Base-by-base conservation (phyloP, 2,329 filamentous ascomycete genomes). In the Fonsecaea multimorphosa region DNA sequence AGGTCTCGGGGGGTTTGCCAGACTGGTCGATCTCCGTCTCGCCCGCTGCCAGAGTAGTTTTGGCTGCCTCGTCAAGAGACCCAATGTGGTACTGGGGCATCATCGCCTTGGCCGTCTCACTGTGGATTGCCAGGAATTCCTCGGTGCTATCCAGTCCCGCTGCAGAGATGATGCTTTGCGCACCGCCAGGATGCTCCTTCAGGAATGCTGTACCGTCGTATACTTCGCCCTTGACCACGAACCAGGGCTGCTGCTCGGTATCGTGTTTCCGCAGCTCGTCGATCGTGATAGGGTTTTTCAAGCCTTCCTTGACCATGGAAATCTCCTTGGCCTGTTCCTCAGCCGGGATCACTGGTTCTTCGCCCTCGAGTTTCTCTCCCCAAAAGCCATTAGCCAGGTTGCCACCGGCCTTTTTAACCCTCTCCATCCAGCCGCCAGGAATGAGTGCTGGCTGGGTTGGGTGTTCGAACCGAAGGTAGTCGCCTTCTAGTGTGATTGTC, bases 91-190 rank as follows among this genome's bases (percentile, higher is more conserved):
- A 96, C 52, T 84, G 78, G 11, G 86, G 85, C 89, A 97, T 93
- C 92, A 96, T 96, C 19, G 84, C 85, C 79, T 96, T 97, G 36
- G 93, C 93, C 16, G 91, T 96, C 79, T 97, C 93, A 75, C 90
- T 93, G 76, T 97, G 93, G 72, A 97, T 97, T 14, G 91, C 90
- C 80, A 96, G 86, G 76, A 97, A 97, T 71, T 97, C 93, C 73
- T 97, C 93, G 0, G 90, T 91, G 9, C 86, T 86, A 77, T 97
- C 93, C 72, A 91, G 82, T 0, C 89, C 92, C n/a, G 92, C 93
- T 2, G 89, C 91, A 31, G 89, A 89, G 60, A 90, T 84, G 74
- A 97, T 97, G 73, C 91, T 95, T 69, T 90, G 87, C 2, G 91
- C 92, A 58, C 93, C 93, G 58, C 93, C 93, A 0, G 93, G 93